Conservation (phyloP, 306 rosid species). For the Hippophae rhamnoides region DNA sequence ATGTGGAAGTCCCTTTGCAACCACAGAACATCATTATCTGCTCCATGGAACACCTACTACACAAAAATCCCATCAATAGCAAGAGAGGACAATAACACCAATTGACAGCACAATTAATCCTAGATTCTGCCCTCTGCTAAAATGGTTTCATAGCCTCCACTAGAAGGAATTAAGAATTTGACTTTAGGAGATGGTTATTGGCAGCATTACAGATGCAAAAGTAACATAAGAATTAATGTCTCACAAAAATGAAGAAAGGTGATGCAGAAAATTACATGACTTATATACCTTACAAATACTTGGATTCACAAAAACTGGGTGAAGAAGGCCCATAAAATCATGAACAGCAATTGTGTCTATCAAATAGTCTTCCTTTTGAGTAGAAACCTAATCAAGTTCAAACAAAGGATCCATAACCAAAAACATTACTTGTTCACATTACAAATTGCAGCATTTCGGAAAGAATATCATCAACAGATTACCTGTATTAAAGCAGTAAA, state of each 20-base stretch:
- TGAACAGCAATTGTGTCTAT: slow-evolving; percentile 79
- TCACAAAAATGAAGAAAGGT: not conserved
- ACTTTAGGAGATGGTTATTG: not conserved
- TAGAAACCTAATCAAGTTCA: slow-evolving; percentile 52
- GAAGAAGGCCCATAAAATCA: slow-evolving; percentile 59
- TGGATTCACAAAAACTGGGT: slow-evolving; percentile 62
- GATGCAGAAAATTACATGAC: slow-evolving; percentile 16
- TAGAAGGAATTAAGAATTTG: no score
- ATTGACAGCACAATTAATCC: not conserved
- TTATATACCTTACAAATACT: slow-evolving; percentile 64
- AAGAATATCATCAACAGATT: not conserved
- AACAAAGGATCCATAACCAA: slow-evolving; percentile 8
- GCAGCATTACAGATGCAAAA: not conserved
- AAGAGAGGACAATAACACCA: no score
- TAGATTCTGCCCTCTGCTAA: not conserved
- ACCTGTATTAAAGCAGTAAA: slow-evolving; percentile 83
- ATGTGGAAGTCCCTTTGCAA: slow-evolving; percentile 90
- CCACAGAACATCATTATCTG: slow-evolving; percentile 90
- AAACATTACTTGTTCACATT: not conserved
- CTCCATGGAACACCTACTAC: slow-evolving; percentile 87
- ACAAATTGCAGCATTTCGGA: not conserved
- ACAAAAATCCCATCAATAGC: slow-evolving; percentile 18
- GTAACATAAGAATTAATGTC: not conserved
- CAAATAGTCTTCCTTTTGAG: slow-evolving; percentile 69
- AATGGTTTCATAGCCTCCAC: no score